Percentiles rank a stretch among this genome's conserved stretches.
phyloP scores from a whole-genome alignment of 2,329 filamentous ascomycete species.

The Alternaria triticina region DNA sequence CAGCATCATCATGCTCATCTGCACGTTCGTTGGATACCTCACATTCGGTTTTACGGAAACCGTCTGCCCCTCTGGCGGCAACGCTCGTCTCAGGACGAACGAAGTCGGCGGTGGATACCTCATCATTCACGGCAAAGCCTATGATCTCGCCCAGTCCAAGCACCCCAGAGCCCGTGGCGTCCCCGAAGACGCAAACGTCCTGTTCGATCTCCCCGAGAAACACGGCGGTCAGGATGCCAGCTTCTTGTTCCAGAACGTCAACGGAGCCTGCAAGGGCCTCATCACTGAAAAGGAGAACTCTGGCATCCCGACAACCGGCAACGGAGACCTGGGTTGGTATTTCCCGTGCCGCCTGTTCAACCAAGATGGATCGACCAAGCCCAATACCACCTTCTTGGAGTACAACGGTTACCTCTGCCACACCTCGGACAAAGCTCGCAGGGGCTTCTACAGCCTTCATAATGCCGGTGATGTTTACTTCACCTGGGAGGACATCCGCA shows the following conservation, averaged over 20 bases:
- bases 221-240: conserved; percentile 91
- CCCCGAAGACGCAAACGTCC: conserved; percentile 74
- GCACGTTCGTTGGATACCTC: conserved; percentile 87
- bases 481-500: conserved; percentile 92
- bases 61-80: conserved; percentile 77
- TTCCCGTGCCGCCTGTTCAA: conserved; percentile 93
- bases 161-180: conserved; percentile 86
- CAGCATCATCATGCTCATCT: conserved; percentile 89
- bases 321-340: conserved; percentile 86
- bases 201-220: conserved; percentile 83
- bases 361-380: conserved; percentile 83
- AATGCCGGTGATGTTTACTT: conserved; percentile 89
- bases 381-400: conserved; percentile 75
- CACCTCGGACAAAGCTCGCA: conserved; percentile 71
- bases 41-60: conserved; percentile 94
- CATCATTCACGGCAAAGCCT: conserved; percentile 94
- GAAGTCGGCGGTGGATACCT: conserved; percentile 82
- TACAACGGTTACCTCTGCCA: conserved; percentile 91
- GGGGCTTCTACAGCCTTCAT: conserved; percentile 75
- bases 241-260: conserved; percentile 98
- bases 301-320: conserved; percentile 76
- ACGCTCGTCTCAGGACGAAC: conserved; percentile 77
- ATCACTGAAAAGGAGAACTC: conserved; percentile 76
- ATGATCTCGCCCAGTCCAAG: conserved; percentile 76
- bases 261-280: conserved; percentile 90